These are phyloP conservation scores for Fusarium sp. DNA, from an alignment of 2,329 filamentous ascomycete genomes.

Conservation along the genomic window DNA sequence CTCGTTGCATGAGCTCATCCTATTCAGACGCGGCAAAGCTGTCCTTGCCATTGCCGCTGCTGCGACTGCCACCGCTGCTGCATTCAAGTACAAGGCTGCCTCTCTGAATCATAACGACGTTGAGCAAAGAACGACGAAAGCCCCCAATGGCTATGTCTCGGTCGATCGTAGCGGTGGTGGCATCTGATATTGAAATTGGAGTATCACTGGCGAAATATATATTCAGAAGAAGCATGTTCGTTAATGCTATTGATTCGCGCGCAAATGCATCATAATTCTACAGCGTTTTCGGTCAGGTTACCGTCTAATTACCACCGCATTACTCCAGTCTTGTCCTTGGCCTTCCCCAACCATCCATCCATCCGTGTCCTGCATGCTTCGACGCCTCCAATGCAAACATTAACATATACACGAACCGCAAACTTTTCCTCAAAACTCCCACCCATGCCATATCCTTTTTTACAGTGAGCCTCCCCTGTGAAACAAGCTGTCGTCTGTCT, in stretches of 20 bases:
- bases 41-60: constrained; percentile 55
- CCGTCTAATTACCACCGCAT: constrained; percentile 39
- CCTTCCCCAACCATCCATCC: constrained; percentile 1
- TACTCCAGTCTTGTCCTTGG: constrained; percentile 36
- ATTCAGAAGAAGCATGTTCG: neutral
- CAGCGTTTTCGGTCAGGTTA: constrained; percentile 30
- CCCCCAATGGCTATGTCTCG: constrained; percentile 62
- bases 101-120: constrained; percentile 60
- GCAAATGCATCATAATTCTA: constrained; percentile 27
- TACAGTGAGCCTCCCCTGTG: constrained; percentile 62
- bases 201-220: neutral
- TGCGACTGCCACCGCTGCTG: constrained; percentile 48
- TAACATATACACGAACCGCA: constrained; percentile 21
- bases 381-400: constrained; percentile 44
- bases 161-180: constrained; percentile 68
- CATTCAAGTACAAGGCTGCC: constrained; percentile 55
- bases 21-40: constrained; percentile 57
- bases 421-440: constrained; percentile 35
- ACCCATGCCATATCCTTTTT: constrained; percentile 21
- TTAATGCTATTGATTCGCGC: constrained; percentile 1
- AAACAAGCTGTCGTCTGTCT: constrained; percentile 49
- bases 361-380: constrained; percentile 19
- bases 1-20: neutral
- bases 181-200: constrained; percentile 47
- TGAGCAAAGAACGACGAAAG: constrained; percentile 56